Conservation (phyloP, 2,329 filamentous ascomycete species). For the Hypoxylon sp. region DNA sequence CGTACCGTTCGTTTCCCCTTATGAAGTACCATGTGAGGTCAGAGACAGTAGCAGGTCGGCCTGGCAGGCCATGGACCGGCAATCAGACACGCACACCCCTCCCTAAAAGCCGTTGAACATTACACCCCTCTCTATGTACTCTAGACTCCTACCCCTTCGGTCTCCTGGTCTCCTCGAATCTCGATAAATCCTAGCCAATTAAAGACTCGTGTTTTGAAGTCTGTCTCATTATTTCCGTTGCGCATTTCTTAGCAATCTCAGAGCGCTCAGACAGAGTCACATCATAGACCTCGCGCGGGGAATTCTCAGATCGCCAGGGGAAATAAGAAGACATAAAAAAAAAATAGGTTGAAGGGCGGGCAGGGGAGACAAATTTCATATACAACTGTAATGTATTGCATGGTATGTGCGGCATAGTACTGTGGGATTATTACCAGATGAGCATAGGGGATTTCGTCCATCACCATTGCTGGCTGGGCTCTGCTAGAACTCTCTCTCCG, state of each 20-base stretch:
- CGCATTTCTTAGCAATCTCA: conserved; percentile 49
- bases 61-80: conserved; percentile 44
- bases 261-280: conserved; percentile 45
- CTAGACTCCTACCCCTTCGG: conserved; percentile 38
- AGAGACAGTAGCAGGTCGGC: conserved; percentile 42
- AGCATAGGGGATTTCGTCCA: conserved; percentile 43
- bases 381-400: conserved; percentile 16
- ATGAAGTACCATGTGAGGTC: conserved; percentile 46
- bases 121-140: conserved; percentile 38
- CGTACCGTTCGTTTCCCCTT: conserved; percentile 49
- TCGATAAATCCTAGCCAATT: conserved; percentile 50
- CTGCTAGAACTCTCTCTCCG: conserved; percentile 35
- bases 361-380: conserved; percentile 26
- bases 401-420: conserved; percentile 33
- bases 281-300: conserved; percentile 48
- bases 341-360: conserved; percentile 13
- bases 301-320: conserved; percentile 50
- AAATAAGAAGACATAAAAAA: conserved; percentile 19
- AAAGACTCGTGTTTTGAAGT: conserved; percentile 42
- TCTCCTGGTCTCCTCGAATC: conserved; percentile 43
- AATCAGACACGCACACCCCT: conserved; percentile 52
- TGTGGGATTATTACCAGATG: conserved; percentile 40
- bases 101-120: conserved; percentile 48
- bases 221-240: conserved; percentile 51
- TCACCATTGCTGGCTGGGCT: conserved; percentile 36